A percentile compares a stretch with the other conserved stretches of the same genome.
Evolutionary conservation across 75 land plant species (phyloP).

Genomic region (Azolla pinnata): DNA sequence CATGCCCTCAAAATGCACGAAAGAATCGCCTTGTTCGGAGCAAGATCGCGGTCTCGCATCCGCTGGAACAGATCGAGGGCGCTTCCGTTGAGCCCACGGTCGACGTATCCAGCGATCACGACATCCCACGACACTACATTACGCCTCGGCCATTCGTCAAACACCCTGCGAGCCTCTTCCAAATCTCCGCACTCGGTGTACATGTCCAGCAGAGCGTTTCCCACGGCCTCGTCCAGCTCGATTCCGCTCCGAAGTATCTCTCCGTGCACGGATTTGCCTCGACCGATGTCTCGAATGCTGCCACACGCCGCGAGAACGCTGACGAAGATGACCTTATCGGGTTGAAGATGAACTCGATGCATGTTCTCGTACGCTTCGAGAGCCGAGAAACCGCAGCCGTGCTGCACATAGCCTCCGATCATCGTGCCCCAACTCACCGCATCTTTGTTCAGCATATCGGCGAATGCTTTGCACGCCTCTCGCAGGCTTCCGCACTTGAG

Average conservation of each 20-base stretch:
- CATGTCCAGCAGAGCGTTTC: constrained; percentile 34
- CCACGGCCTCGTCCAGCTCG: constrained; percentile 19
- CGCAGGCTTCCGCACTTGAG: constrained; percentile 10
- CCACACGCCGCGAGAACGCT: constrained; percentile 16
- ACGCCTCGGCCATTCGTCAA: constrained; percentile 29
- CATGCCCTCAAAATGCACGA: constrained; percentile 24
- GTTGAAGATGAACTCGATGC: constrained; percentile 2
- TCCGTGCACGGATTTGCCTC: constrained; percentile 18
- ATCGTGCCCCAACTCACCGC: constrained; percentile 27
- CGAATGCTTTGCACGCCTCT: constrained; percentile 28
- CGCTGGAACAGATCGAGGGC: constrained; percentile 25
- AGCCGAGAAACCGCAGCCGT: constrained; percentile 14
- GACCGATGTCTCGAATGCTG: not conserved
- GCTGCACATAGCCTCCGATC: constrained; percentile 21
- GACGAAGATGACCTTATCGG: constrained; percentile 11
- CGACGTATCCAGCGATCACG: constrained; percentile 41
- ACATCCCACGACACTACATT: constrained; percentile 51
- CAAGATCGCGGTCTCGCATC: constrained; percentile 15
- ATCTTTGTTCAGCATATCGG: constrained; percentile 16
- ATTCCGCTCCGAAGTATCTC: constrained; percentile 10
- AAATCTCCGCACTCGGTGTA: constrained; percentile 31
- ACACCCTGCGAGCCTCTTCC: constrained; percentile 25
- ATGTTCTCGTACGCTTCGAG: constrained; percentile 14
- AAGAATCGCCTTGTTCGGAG: constrained; percentile 36
- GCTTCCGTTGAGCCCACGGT: constrained; percentile 32